These are phyloP conservation scores for Dichomitus squalens DNA, from an alignment of 1,284 basidiomycete species.

Conservation along the genomic window DNA sequence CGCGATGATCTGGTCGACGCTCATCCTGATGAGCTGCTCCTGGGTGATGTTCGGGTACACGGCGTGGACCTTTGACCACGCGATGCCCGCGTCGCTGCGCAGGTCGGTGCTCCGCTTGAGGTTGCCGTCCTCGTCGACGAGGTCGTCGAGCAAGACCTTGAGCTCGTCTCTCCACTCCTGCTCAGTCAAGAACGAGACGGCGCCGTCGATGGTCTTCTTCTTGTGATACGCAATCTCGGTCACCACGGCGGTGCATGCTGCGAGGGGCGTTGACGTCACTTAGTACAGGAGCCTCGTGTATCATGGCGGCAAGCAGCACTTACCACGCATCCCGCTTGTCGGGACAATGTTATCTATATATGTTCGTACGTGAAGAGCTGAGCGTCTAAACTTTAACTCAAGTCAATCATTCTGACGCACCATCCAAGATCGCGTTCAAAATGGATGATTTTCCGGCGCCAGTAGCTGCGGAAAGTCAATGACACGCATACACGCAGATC, in stretches of 20 bases:
- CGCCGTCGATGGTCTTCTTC: constrained; percentile 55
- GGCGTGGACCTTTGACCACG: constrained; percentile 66
- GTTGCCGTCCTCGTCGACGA: constrained; percentile 59
- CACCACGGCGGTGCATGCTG: constrained; percentile 70
- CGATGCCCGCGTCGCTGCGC: constrained; percentile 59
- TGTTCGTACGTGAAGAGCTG: not conserved
- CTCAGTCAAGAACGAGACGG: constrained; percentile 57
- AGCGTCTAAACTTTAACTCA: not conserved
- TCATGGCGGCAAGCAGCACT: constrained; percentile 14
- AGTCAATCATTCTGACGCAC: constrained; percentile 32
- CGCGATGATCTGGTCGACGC: constrained; percentile 50
- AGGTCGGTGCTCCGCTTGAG: constrained; percentile 55
- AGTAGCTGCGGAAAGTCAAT: constrained; percentile 43
- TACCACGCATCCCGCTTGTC: constrained; percentile 65
- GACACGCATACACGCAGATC: not conserved
- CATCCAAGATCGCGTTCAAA: constrained; percentile 61
- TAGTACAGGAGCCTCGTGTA: not conserved
- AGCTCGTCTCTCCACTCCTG: constrained; percentile 62
- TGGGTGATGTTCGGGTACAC: constrained; percentile 56
- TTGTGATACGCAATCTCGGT: constrained; percentile 61
- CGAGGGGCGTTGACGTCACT: constrained; percentile 9
- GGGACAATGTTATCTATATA: constrained; percentile 60
- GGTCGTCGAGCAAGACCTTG: constrained; percentile 52
- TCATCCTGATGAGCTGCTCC: constrained; percentile 50
- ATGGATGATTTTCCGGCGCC: constrained; percentile 64